Evolutionary conservation across 768 basidiomycete species (phyloP).

Genomic region (Terana coerulea): DNA sequence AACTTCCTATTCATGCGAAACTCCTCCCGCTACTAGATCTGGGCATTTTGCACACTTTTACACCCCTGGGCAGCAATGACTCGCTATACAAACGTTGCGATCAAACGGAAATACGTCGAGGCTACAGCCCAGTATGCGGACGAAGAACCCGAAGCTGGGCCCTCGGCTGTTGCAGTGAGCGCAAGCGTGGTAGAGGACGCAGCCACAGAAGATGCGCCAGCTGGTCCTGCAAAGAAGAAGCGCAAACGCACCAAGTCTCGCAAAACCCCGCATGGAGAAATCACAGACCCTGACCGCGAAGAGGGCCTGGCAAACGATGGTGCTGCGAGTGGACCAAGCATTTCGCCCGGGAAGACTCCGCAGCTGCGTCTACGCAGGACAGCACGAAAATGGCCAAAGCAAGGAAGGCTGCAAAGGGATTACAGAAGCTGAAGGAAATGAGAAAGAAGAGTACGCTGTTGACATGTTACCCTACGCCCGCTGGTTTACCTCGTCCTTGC

Average conservation of each 20-base stretch:
- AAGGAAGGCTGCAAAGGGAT: constrained; percentile 25
- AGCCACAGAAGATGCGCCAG: constrained; percentile 12
- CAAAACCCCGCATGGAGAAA: constrained; percentile 25
- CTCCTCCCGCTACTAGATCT: too few species aligned
- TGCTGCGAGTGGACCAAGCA: constrained; percentile 13
- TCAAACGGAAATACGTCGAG: constrained; percentile 67
- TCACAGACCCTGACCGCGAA: background rate
- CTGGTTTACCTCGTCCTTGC: background rate
- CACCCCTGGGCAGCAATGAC: too few species aligned
- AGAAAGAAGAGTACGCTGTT: constrained; percentile 8
- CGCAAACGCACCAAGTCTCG: constrained; percentile 51
- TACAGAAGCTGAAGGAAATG: constrained; percentile 25
- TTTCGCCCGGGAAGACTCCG: constrained; percentile 13
- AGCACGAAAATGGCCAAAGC: constrained; percentile 19
- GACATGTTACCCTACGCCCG: background rate
- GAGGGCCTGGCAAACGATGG: constrained; percentile 8
- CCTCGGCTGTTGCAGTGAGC: background rate
- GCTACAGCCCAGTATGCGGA: constrained; percentile 44
- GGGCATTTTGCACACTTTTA: too few species aligned
- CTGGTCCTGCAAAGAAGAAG: constrained; percentile 49
- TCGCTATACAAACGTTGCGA: constrained; percentile 68
- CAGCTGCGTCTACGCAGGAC: constrained; percentile 15
- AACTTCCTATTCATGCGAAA: too few species aligned
- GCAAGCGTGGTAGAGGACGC: constrained; percentile 1
- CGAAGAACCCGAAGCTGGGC: background rate